A percentile compares a stretch with the other conserved stretches of the same genome.
Conservation (phyloP, 139 green algal species). For the Desmodesmus armatus region DNA sequence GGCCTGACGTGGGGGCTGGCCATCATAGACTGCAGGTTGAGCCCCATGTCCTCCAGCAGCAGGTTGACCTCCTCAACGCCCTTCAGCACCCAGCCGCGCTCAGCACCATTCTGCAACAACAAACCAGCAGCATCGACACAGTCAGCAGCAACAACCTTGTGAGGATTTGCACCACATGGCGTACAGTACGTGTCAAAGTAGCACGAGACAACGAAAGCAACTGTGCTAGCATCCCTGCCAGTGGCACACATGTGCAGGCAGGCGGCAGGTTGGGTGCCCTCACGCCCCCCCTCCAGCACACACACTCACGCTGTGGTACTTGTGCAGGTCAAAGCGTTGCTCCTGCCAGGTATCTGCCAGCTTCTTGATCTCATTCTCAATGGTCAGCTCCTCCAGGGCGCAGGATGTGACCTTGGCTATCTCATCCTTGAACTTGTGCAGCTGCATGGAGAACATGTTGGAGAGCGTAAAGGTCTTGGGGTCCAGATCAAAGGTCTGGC, state of each 20-base stretch:
- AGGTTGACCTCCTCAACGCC: constrained; percentile 81
- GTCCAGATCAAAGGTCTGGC: constrained; percentile 87
- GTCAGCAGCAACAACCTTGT: not conserved
- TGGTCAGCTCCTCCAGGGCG: constrained; percentile 89
- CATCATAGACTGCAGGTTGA: constrained; percentile 93
- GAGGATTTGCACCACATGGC: not conserved
- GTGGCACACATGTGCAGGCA: too few relatives aligned
- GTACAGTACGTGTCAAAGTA: not conserved
- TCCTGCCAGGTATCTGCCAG: constrained; percentile 84
- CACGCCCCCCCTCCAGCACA: too few relatives aligned
- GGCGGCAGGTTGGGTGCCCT: too few relatives aligned
- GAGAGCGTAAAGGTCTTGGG: constrained; percentile 87
- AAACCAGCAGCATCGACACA: not conserved
- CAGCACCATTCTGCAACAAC: constrained; percentile 65
- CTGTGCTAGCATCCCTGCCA: too few relatives aligned
- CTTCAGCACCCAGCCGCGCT: constrained; percentile 81
- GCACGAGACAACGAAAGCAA: too few relatives aligned
- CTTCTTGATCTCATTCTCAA: constrained; percentile 90
- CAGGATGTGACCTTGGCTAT: constrained; percentile 79
- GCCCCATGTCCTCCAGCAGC: constrained; percentile 87
- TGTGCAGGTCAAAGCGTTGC: constrained; percentile 81
- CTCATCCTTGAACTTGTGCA: constrained; percentile 74
- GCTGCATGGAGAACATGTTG: constrained; percentile 85
- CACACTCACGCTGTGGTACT: constrained; percentile 80
- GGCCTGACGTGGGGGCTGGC: constrained; percentile 82